Evolutionary conservation across 805 yeast species (phyloP).

Genomic region (Pichia exigua): DNA sequence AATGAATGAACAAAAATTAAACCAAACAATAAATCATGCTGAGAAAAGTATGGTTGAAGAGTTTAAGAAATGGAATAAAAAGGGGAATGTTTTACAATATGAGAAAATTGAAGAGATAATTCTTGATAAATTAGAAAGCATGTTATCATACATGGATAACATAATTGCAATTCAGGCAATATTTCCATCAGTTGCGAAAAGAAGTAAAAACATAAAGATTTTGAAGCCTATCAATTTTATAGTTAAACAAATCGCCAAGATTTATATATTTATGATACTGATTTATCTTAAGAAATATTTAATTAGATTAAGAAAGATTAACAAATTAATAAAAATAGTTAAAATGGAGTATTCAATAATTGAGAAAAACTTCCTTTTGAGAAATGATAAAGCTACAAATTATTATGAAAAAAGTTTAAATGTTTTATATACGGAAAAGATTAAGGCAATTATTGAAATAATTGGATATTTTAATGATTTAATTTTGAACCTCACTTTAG

Average conservation of each 20-base stretch:
- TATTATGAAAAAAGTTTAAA: conserved; percentile 14
- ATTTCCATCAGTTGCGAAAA: conserved; percentile 11
- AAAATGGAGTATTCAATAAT: conserved; percentile 20
- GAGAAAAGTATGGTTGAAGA: neutral
- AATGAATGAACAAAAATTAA: neutral
- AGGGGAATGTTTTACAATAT: conserved; percentile 5
- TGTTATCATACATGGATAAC: conserved; percentile 24
- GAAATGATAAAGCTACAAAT: conserved; percentile 1
- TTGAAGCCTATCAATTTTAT: conserved; percentile 13
- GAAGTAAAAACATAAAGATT: neutral
- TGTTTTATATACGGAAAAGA: conserved; percentile 19
- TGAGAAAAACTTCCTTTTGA: conserved; percentile 3
- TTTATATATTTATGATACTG: conserved; percentile 24
- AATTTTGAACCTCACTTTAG: conserved; percentile 21
- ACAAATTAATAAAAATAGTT: conserved; percentile 15
- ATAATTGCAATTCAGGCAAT: conserved; percentile 23
- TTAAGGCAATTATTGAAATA: conserved; percentile 22
- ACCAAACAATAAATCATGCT: neutral
- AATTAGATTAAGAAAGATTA: conserved; percentile 17
- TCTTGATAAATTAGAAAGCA: conserved; percentile 17
- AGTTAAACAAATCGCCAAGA: conserved; percentile 19
- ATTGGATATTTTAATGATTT: conserved; percentile 27
- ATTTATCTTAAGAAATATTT: conserved; percentile 23
- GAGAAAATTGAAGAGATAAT: conserved; percentile 14
- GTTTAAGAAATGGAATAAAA: neutral